These are phyloP conservation scores for Agaricales sp. DNA, from an alignment of 1,284 basidiomycete species.

Conservation along the genomic window DNA sequence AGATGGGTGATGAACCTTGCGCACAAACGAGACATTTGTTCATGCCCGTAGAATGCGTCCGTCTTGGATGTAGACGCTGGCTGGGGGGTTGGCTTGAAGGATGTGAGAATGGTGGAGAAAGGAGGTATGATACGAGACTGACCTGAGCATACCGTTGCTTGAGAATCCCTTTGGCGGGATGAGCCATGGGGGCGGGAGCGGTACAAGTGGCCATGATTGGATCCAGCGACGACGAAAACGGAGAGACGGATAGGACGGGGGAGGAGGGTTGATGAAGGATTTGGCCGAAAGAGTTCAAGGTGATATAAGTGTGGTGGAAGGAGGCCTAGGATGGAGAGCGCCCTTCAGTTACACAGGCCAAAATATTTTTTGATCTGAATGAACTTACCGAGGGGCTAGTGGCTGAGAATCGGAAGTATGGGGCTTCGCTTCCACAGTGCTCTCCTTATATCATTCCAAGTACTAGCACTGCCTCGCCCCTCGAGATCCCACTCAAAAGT, in stretches of 20 bases:
- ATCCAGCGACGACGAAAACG: background rate
- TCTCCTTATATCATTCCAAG: too few relatives aligned
- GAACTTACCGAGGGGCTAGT: too few relatives aligned
- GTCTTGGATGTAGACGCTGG: background rate
- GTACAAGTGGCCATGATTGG: background rate
- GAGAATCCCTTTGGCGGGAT: background rate
- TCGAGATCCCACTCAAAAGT: too few relatives aligned
- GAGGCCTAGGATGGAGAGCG: too few relatives aligned
- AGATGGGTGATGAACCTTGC: constrained; percentile 74
- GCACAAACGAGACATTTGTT: constrained; percentile 52
- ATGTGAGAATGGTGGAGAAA: background rate
- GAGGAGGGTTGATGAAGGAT: background rate
- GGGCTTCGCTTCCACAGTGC: too few relatives aligned
- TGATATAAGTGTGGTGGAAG: background rate
- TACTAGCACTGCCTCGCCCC: too few relatives aligned
- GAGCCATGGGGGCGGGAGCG: background rate
- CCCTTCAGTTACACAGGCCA: background rate
- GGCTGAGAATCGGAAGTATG: too few relatives aligned
- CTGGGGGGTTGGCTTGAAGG: background rate
- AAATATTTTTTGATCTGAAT: too few relatives aligned
- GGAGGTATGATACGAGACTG: background rate
- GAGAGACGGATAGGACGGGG: background rate
- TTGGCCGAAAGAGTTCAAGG: background rate
- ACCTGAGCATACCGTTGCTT: background rate
- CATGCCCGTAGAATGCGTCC: constrained; percentile 79